phyloP scores from a whole-genome alignment of 495 filamentous ascomycete genomes.

The Aspergillus affinis region DNA sequence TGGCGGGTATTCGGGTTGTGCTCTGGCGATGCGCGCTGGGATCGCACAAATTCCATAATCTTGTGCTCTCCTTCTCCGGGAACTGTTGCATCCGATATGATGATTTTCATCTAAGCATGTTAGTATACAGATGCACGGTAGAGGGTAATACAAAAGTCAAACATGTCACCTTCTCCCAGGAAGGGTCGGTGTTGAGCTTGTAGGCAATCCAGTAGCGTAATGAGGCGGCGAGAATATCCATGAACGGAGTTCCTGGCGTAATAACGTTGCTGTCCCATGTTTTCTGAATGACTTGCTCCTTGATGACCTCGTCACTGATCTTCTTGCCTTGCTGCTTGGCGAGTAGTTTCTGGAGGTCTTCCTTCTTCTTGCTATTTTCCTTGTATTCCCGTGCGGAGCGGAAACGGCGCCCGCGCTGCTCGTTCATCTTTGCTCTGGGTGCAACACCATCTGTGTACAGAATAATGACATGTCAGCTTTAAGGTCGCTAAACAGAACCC shows the following conservation, averaged over 20 bases:
- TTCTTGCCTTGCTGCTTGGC: slow-evolving; percentile 62
- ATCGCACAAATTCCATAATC: slow-evolving; percentile 97
- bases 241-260: slow-evolving; percentile 96
- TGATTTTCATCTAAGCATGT: slow-evolving; percentile 92
- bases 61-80: slow-evolving; percentile 99
- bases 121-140: no score
- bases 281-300: slow-evolving; percentile 73
- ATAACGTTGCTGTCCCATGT: slow-evolving; percentile 97
- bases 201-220: slow-evolving; percentile 94
- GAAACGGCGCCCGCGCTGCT: slow-evolving; percentile 91
- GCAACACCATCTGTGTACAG: slow-evolving; percentile 78
- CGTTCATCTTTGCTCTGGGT: slow-evolving; percentile 95
- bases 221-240: slow-evolving; percentile 91
- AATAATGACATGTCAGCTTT: not conserved
- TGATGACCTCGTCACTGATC: slow-evolving; percentile 56
- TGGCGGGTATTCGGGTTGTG: slow-evolving; percentile 96
- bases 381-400: slow-evolving; percentile 90
- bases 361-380: slow-evolving; percentile 89
- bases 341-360: slow-evolving; percentile 78
- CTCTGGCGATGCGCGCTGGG: slow-evolving; percentile 82
- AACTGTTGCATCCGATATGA: slow-evolving; percentile 96
- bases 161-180: slow-evolving; percentile 90
- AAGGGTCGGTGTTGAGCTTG: slow-evolving; percentile 94
- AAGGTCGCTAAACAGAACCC: no score
- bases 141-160: no score